These are phyloP conservation scores for Colletotrichum tofieldiae DNA, from an alignment of 2,329 filamentous ascomycete genomes.

Conservation along the genomic window DNA sequence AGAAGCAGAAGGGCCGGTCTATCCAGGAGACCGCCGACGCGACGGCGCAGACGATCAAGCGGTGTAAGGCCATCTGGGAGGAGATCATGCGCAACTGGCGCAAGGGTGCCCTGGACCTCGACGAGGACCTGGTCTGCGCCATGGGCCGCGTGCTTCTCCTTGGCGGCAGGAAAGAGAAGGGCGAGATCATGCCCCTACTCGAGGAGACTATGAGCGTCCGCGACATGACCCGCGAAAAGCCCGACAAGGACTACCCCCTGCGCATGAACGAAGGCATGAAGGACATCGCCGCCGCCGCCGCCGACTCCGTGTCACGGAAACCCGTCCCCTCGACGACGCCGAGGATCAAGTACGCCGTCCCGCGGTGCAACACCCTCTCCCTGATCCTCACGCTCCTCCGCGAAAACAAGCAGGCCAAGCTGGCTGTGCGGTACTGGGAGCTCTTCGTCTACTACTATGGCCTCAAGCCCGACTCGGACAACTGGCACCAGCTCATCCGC, in stretches of 20 bases:
- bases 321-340: constrained; percentile 24
- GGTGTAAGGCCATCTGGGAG: constrained; percentile 84
- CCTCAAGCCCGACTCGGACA: constrained; percentile 81
- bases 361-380: constrained; percentile 74
- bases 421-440: constrained; percentile 86
- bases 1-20: constrained; percentile 48
- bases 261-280: constrained; percentile 44
- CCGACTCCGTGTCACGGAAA: constrained; percentile 41
- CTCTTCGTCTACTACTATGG: constrained; percentile 73
- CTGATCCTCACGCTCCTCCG: constrained; percentile 77
- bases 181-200: constrained; percentile 82
- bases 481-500: constrained; percentile 78
- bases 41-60: constrained; percentile 67
- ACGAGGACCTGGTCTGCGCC: constrained; percentile 83
- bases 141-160: constrained; percentile 86
- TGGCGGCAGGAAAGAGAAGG: constrained; percentile 74
- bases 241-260: constrained; percentile 4
- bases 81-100: constrained; percentile 86
- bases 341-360: constrained; percentile 56
- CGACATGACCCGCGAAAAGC: constrained; percentile 56
- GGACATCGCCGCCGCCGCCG: constrained; percentile 42
- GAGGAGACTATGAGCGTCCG: constrained; percentile 86
- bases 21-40: constrained; percentile 53
- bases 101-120: constrained; percentile 77
- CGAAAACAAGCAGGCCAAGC: constrained; percentile 71